Evolutionary conservation across 1,284 basidiomycete species (phyloP).

Genomic region (Gymnopus androsaceus): DNA sequence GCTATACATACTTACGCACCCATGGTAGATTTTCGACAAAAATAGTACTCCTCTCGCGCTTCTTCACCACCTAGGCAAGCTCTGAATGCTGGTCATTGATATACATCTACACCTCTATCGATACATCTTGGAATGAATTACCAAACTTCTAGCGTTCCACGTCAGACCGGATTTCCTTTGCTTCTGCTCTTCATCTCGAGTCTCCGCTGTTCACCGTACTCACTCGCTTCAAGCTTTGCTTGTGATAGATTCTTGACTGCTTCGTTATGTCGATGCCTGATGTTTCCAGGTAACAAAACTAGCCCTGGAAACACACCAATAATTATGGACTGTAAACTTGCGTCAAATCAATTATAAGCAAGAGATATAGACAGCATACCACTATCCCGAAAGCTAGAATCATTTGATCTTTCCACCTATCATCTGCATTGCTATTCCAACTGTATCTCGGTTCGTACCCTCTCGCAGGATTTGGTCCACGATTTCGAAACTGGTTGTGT

Average conservation of each 20-base stretch:
- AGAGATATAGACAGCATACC: too few species aligned
- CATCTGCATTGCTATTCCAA: slow-evolving; percentile 30
- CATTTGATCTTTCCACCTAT: slow-evolving; percentile 42
- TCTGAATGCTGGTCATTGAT: too few species aligned
- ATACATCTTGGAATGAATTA: too few species aligned
- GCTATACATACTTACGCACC: too few species aligned
- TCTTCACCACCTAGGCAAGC: too few species aligned
- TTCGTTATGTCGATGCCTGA: slow-evolving; percentile 29
- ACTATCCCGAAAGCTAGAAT: slow-evolving; percentile 40
- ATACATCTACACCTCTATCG: too few species aligned
- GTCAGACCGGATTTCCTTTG: slow-evolving; percentile 4
- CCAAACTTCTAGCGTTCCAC: too few species aligned
- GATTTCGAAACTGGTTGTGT: slow-evolving; percentile 16
- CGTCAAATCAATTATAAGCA: too few species aligned
- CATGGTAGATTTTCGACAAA: too few species aligned
- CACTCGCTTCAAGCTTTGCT: slow-evolving; percentile 32
- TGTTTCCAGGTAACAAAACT: slow-evolving; percentile 28
- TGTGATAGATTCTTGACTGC: slow-evolving; percentile 33
- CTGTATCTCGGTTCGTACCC: slow-evolving; percentile 18
- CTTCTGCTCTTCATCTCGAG: slow-evolving; percentile 15
- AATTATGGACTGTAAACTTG: slow-evolving; percentile 17
- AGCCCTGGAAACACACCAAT: slow-evolving; percentile 31
- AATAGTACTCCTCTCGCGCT: too few species aligned
- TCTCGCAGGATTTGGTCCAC: slow-evolving; percentile 2
- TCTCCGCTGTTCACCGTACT: slow-evolving; percentile 20